These are phyloP conservation scores for Fagopyrum homotropicum DNA, from an alignment of 148 eudicot genomes.

Conservation along the genomic window DNA sequence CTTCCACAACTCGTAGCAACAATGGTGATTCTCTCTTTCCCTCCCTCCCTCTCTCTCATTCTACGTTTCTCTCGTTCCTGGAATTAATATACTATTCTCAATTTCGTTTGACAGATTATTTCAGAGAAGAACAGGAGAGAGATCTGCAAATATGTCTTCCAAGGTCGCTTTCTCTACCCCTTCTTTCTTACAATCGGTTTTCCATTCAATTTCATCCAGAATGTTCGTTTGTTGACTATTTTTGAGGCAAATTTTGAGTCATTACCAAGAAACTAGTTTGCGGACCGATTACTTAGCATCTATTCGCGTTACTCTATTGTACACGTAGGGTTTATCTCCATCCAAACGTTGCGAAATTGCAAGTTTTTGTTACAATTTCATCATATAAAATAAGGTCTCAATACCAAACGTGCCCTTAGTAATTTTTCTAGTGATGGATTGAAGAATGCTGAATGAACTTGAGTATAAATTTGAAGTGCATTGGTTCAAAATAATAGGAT, in stretches of 20 bases:
- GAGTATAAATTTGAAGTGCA: background rate
- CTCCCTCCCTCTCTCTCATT: background rate
- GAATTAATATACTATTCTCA: background rate
- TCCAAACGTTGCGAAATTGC: background rate
- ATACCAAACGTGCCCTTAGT: no score
- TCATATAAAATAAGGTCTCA: no score
- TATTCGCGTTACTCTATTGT: background rate
- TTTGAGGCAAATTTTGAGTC: background rate
- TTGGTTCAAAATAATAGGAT: background rate
- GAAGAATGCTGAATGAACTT: background rate
- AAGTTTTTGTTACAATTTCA: background rate
- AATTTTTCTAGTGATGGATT: background rate
- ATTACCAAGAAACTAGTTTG: background rate
- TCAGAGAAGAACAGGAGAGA: slow-evolving; percentile 85
- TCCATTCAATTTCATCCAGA: background rate
- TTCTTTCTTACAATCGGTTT: background rate
- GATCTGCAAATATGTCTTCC: slow-evolving; percentile 81
- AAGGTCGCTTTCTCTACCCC: slow-evolving; percentile 34
- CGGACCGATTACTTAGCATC: background rate
- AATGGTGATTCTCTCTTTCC: slow-evolving; percentile 2
- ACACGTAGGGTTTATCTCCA: background rate
- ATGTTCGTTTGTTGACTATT: background rate
- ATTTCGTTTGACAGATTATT: slow-evolving; percentile 43
- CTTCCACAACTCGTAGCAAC: background rate
- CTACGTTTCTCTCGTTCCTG: background rate